A percentile compares a stretch with the other conserved stretches of the same genome.
These are phyloP conservation scores for Gaultheria prostrata DNA, from an alignment of 148 eudicot species.

Conservation along the genomic window DNA sequence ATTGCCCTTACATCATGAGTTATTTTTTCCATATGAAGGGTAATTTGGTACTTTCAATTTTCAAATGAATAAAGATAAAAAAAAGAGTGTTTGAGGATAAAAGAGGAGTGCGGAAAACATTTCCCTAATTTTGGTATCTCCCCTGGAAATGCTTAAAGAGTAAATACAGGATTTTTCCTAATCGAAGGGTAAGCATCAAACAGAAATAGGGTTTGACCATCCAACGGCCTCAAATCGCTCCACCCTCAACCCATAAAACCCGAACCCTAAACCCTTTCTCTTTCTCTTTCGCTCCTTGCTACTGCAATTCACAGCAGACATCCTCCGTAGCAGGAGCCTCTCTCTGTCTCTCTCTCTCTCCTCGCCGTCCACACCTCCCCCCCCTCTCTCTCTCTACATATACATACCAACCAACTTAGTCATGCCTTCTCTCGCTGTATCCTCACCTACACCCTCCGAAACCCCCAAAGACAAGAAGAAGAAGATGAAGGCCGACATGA, in stretches of 20 bases:
- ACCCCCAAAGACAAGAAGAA: constrained; percentile 30
- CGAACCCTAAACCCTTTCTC: constrained; percentile 1
- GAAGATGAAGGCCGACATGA: constrained; percentile 30
- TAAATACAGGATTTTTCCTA: neutral
- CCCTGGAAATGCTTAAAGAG: neutral
- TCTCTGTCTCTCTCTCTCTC: neutral
- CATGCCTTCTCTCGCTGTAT: constrained; percentile 47
- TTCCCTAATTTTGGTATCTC: too few species aligned
- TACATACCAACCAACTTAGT: neutral
- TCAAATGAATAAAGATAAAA: too few species aligned
- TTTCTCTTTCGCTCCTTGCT: constrained; percentile 16
- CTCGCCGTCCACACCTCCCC: neutral
- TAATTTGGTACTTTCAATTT: too few species aligned
- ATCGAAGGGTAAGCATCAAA: neutral
- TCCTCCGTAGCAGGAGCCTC: constrained; percentile 16
- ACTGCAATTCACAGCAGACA: constrained; percentile 20
- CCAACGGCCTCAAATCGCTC: constrained; percentile 2
- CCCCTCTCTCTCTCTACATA: neutral
- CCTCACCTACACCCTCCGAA: neutral
- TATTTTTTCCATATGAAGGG: too few species aligned
- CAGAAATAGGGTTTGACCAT: neutral
- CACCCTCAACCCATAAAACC: neutral
- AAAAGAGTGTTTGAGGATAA: too few species aligned
- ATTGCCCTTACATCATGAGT: too few species aligned
- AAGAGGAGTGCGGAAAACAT: too few species aligned